A percentile compares a stretch with the other conserved stretches of the same genome.
Conservation (phyloP, 148 eudicot species). For the Beta vulgaris region DNA sequence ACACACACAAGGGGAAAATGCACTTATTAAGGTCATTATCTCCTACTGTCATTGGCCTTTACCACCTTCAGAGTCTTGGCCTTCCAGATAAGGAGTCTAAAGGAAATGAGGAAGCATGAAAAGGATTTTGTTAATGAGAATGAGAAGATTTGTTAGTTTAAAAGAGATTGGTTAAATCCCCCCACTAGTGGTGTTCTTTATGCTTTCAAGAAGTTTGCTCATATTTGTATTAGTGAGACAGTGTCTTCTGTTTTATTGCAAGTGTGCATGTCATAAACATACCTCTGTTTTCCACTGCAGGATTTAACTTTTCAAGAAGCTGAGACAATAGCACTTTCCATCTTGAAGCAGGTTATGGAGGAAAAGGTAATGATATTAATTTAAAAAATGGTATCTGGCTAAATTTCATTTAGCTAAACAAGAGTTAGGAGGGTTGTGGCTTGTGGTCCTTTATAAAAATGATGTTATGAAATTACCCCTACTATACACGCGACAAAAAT, state of each 20-base stretch:
- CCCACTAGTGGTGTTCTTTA: not conserved
- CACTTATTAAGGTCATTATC: not conserved
- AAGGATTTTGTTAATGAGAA: not conserved
- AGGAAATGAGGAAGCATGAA: not conserved
- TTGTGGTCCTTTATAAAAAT: too few relatives aligned
- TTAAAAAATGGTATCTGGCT: too few relatives aligned
- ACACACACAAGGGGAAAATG: not conserved
- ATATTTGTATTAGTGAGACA: not conserved
- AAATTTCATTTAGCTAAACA: too few relatives aligned
- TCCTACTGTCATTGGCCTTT: not conserved
- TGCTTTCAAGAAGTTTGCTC: not conserved
- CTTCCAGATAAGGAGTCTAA: not conserved
- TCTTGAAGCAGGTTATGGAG: constrained; percentile 97
- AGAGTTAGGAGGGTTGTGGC: too few relatives aligned
- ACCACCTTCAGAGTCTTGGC: not conserved
- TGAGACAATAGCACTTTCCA: constrained; percentile 89
- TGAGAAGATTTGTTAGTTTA: not conserved
- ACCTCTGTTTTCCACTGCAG: constrained; percentile 36
- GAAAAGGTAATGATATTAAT: constrained; percentile 69
- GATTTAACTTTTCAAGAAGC: constrained; percentile 82
- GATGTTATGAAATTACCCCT: too few relatives aligned
- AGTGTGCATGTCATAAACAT: not conserved
- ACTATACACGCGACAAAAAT: too few relatives aligned
- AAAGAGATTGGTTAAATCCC: too few relatives aligned
- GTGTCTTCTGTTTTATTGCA: not conserved